Conservation (phyloP, 2,329 filamentous ascomycete genomes). For the Metarhizium anisopliae region DNA sequence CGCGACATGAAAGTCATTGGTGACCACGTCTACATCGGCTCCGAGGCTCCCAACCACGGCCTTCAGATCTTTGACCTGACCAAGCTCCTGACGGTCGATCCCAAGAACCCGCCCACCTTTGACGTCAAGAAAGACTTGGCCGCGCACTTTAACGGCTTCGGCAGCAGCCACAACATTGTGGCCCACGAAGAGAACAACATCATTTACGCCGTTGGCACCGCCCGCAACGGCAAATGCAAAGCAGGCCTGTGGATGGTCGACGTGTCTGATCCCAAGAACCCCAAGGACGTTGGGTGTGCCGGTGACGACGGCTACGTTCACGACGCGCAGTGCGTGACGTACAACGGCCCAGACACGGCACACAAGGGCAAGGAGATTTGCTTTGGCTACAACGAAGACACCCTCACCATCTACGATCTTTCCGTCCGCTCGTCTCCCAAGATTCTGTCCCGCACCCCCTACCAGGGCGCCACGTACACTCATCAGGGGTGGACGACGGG, state of each 20-base stretch:
- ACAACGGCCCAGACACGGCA: constrained; percentile 36
- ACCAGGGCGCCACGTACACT: constrained; percentile 44
- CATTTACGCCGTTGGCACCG: constrained; percentile 32
- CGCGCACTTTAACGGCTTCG: constrained; percentile 26
- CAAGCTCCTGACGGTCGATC: constrained; percentile 38
- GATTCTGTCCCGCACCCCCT: constrained; percentile 43
- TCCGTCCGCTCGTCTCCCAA: constrained; percentile 34
- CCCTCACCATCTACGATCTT: constrained; percentile 32
- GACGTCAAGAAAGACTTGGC: constrained; percentile 24
- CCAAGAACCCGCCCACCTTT: constrained; percentile 26
- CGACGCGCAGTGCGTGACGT: constrained; percentile 43
- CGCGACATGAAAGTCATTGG: constrained; percentile 32
- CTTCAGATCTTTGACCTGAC: constrained; percentile 58
- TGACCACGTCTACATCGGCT: constrained; percentile 29
- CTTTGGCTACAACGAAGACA: constrained; percentile 16
- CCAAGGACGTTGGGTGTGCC: constrained; percentile 39
- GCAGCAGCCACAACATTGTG: constrained; percentile 44
- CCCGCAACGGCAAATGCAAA: constrained; percentile 30
- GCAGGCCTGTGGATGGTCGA: constrained; percentile 47
- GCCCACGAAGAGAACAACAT: constrained; percentile 35
- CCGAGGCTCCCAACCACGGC: constrained; percentile 39
- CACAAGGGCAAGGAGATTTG: constrained; percentile 27
- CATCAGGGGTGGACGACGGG: constrained; percentile 46
- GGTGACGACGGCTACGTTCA: constrained; percentile 42
- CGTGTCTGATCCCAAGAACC: constrained; percentile 40